A percentile compares a stretch with the other conserved stretches of the same genome.
Conservation (phyloP, 2,329 filamentous ascomycete genomes). For the Arthrobotrys iridis region DNA sequence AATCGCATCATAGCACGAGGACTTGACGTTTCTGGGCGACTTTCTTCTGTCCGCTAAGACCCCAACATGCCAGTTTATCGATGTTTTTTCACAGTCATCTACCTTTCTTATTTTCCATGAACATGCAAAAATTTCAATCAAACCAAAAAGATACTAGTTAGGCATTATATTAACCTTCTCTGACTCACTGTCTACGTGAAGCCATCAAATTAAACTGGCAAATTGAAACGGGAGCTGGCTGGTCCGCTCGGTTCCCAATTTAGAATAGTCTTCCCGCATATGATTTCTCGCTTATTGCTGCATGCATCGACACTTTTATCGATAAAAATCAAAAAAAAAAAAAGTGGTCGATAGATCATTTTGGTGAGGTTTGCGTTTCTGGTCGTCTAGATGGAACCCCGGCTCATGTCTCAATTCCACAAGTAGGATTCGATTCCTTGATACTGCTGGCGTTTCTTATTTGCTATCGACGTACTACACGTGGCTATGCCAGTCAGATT, state of each 20-base stretch:
- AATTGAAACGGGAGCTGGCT: constrained; percentile 31
- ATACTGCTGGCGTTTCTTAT: neutral
- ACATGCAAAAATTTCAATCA: constrained; percentile 14
- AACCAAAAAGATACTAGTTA: neutral
- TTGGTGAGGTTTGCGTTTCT: constrained; percentile 44
- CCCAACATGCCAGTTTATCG: neutral
- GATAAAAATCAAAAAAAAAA: constrained; percentile 33
- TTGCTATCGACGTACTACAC: constrained; percentile 36
- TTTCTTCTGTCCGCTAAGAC: neutral
- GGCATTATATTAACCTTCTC: constrained; percentile 1
- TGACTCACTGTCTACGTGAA: constrained; percentile 44
- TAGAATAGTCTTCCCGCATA: constrained; percentile 54
- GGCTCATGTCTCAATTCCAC: constrained; percentile 16
- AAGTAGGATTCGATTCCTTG: constrained; percentile 46
- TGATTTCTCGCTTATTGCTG: constrained; percentile 53
- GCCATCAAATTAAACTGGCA: constrained; percentile 24
- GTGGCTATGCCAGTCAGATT: constrained; percentile 51
- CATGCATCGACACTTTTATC: constrained; percentile 53
- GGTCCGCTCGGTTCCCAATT: constrained; percentile 51
- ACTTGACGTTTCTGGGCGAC: constrained; percentile 30
- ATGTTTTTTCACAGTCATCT: neutral
- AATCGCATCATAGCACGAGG: constrained; percentile 48
- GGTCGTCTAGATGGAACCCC: constrained; percentile 25
- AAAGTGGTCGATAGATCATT: constrained; percentile 34
- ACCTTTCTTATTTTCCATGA: constrained; percentile 2